Base-by-base conservation (phyloP, 352 stramenopile species). In the Thalassiosira hispida region DNA sequence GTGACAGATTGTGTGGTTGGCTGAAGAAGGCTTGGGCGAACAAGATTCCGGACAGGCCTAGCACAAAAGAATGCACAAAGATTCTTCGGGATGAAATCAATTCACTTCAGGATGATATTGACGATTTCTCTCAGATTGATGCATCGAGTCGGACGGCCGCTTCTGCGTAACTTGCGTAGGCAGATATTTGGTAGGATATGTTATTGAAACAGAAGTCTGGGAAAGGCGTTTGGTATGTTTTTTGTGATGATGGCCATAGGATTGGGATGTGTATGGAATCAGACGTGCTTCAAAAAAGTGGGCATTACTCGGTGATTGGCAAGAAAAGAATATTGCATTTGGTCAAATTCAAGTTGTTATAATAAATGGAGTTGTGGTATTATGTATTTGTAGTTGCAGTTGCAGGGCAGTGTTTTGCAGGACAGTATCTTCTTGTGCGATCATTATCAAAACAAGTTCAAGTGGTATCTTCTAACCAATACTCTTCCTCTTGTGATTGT, bases 11-110 rank as follows among this genome's bases (percentile, higher is more conserved):
- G 16, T 8, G 51, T 47, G 42, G 46, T 16, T 72, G 69, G 55
- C 27, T 82, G 12, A 77, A 29, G 23, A 73, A 59, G 53, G 40
- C 62, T 31, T 89, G 82, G 82, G 74, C 66, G 6, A 40, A 25
- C n/a, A 79, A 87, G 35, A 76, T 86, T 53, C 25, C 53, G 6
- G 77, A 91, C 2, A 70, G 88, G 57, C 81, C 81, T 40, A 83
- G 29, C n/a, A 90, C 88, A 73, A 79, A 78, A 29, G 77, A 87
- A 49, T 62, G 75, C 49, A 86, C 75, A n/a, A 84, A 89, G 44
- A 27, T 83, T 5, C 75, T 93, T 29, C 79, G 84, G 47, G 78
- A 81, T 61, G 83, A 90, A 70, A 84, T 91, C 14, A 90, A 81
- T 63, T 53, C 57, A 12, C 59, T 84, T 44, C 78, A 88, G 23